These are phyloP conservation scores for Sclerotinia spermophila DNA, from an alignment of 2,329 filamentous ascomycete genomes.

Conservation along the genomic window DNA sequence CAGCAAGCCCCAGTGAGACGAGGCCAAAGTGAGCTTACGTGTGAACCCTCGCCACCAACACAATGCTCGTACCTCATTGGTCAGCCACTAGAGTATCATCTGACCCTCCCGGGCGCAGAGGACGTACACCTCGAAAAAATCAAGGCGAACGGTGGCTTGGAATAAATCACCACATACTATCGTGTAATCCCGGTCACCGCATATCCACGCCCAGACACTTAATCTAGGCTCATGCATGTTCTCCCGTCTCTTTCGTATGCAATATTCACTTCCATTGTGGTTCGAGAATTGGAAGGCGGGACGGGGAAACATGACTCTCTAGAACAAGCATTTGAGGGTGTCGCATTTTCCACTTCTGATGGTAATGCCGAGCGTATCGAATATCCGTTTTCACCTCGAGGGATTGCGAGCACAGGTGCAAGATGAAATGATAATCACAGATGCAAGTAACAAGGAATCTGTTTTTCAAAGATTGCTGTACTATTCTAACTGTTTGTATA, in stretches of 20 bases:
- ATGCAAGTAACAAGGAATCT: neutral
- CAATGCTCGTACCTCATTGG: neutral
- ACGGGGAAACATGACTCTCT: neutral
- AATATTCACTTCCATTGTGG: neutral
- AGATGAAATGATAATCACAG: neutral
- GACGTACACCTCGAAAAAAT: neutral
- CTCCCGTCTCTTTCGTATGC: conserved; percentile 6
- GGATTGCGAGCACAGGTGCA: neutral
- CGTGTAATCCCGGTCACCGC: conserved; percentile 4
- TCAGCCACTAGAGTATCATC: neutral
- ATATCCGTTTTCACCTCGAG: neutral
- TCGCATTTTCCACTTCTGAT: neutral
- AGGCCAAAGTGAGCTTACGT: neutral
- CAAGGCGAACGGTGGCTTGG: conserved; percentile 13
- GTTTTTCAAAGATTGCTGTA: neutral
- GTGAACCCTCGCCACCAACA: neutral
- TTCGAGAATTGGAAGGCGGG: neutral
- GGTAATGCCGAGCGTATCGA: neutral
- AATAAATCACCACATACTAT: conserved; percentile 1
- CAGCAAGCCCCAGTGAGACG: neutral
- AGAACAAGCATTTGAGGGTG: neutral
- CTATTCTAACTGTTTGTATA: neutral
- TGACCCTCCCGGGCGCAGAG: neutral
- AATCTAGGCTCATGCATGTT: conserved; percentile 4
- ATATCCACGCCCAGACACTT: conserved; percentile 4